phyloP scores from a whole-genome alignment of 306 rosid genomes.

The Oxytropis ochrocephala region DNA sequence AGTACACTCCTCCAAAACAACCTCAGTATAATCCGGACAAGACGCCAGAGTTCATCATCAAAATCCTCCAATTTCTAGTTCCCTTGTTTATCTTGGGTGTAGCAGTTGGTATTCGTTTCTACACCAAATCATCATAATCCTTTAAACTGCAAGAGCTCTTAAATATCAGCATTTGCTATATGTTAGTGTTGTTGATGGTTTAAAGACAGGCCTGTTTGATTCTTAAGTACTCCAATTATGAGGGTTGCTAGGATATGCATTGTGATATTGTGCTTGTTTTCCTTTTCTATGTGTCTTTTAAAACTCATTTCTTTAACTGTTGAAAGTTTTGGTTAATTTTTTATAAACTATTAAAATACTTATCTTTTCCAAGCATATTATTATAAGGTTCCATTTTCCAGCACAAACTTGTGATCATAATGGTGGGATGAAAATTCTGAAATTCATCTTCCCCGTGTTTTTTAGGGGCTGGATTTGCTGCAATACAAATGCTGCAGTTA shows the following conservation, averaged over 20 bases:
- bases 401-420: background rate
- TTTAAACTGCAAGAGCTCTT: constrained; percentile 8
- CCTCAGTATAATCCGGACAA: constrained; percentile 69
- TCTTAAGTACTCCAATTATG: constrained; percentile 8
- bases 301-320: background rate
- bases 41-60: constrained; percentile 58
- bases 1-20: constrained; percentile 72
- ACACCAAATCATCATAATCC: constrained; percentile 44
- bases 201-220: background rate
- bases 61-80: constrained; percentile 72
- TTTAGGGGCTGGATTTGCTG: too few species aligned
- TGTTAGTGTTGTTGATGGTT: constrained; percentile 4
- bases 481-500: too few species aligned
- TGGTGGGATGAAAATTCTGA: background rate
- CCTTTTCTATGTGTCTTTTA: constrained; percentile 11
- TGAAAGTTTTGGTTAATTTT: constrained; percentile 12
- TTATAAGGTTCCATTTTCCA: background rate
- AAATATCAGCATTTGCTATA: constrained; percentile 11
- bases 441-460: background rate
- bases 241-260: constrained; percentile 11
- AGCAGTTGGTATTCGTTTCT: constrained; percentile 70
- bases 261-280: constrained; percentile 25
- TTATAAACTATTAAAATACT: background rate
- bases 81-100: constrained; percentile 72
- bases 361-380: background rate